Evolutionary conservation across 2,329 filamentous ascomycete species (phyloP).

Genomic region (Hawksworthiomyces lignivorus): DNA sequence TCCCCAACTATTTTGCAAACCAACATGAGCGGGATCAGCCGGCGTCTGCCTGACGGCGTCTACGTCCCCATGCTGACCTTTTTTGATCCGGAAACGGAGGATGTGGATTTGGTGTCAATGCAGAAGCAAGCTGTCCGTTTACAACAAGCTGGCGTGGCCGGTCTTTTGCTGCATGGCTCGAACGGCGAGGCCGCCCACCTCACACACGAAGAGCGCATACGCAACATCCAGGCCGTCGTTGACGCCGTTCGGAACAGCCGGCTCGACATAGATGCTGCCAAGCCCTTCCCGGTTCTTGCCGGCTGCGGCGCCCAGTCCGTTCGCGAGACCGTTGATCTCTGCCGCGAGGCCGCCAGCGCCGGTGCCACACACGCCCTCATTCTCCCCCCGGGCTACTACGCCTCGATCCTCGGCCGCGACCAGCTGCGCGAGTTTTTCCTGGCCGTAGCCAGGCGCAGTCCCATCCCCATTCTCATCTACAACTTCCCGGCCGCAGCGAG

Average conservation of each 20-base stretch:
- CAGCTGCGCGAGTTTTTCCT: slow-evolving; percentile 55
- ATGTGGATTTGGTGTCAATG: slow-evolving; percentile 45
- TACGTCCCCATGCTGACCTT: slow-evolving; percentile 59
- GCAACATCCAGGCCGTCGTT: slow-evolving; percentile 54
- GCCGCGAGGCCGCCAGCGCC: slow-evolving; percentile 52
- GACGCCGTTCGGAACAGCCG: slow-evolving; percentile 44
- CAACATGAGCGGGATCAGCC: too few species aligned
- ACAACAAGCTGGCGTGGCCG: slow-evolving; percentile 55
- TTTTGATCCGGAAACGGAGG: slow-evolving; percentile 44
- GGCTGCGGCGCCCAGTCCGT: slow-evolving; percentile 62
- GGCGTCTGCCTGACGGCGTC: slow-evolving; percentile 31
- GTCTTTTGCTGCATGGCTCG: slow-evolving; percentile 61
- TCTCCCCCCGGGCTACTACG: slow-evolving; percentile 63
- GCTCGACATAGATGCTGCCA: slow-evolving; percentile 30
- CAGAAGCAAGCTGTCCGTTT: slow-evolving; percentile 49
- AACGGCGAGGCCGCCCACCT: slow-evolving; percentile 70
- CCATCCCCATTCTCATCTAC: slow-evolving; percentile 55
- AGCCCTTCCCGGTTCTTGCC: slow-evolving; percentile 56
- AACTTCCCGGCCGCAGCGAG: slow-evolving; percentile 53
- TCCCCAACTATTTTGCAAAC: too few species aligned
- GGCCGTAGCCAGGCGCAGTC: slow-evolving; percentile 49
- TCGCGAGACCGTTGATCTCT: slow-evolving; percentile 58
- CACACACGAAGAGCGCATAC: slow-evolving; percentile 54
- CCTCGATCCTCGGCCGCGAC: slow-evolving; percentile 48
- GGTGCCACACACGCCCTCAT: slow-evolving; percentile 63